Evolutionary conservation across 108 stramenopile species (phyloP), one percentile per base, ranked within the genome.

Genomic region (Fistulifera pelliculosa): DNA sequence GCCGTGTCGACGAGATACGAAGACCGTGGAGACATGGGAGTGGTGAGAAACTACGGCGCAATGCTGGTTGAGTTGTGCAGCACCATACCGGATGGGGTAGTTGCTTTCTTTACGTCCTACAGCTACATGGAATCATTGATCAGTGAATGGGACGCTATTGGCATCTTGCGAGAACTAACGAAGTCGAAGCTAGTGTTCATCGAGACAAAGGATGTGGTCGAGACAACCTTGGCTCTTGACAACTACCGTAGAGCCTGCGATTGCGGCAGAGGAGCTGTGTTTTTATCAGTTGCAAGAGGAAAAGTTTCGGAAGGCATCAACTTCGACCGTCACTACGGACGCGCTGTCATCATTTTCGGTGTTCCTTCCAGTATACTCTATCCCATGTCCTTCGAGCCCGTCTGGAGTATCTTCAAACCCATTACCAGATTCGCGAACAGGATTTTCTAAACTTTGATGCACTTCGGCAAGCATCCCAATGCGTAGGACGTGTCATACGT

Each of bases 251-350:
- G 93, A 39, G 99, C 99, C 3, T 98, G 96, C 58, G 99, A 99
- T 74, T 93, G 79, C 45, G 99, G 99, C 18, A 81, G 97, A 4
- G 99, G 99, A 6, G 99, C 96, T 6, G 91, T 99, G 6, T 99
- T 99, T 69, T 64, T 99, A 31, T 98, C 97, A 2, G 94, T 99
- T 43, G 99, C 99, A 13, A 68, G 99, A 49, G 99, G 99, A 62
- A 96, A 98, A 82, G 87, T 87, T 12, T 97, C 98, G 7, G 99
- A 99, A 59, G 99, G 99, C 23, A 99, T 99, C 67, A 98, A 99
- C 70, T 99, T 99, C 69, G 99, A 99, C 65, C 77, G 97, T 21
- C 99, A 99, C 48, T 98, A 98, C 64, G 99, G 99, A 15, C 75
- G 99, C 18, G 89, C 88, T 26, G 99, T 99, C 47, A 77, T 99